Conservation (phyloP, 257 asterid species). For the Paulownia fortunei region DNA sequence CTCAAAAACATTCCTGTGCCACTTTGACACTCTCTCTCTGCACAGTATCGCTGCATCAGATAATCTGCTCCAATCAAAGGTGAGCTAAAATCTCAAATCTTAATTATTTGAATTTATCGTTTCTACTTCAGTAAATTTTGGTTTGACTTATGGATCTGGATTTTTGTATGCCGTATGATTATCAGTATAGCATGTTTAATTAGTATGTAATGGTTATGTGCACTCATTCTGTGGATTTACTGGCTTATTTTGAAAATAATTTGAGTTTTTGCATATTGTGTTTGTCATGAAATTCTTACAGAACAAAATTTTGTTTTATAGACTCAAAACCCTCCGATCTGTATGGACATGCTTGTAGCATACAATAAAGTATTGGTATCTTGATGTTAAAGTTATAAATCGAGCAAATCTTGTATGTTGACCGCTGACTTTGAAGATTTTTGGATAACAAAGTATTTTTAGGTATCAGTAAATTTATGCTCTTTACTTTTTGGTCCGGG, state of each 20-base stretch:
- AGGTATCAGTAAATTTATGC: neutral
- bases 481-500: neutral
- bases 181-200: neutral
- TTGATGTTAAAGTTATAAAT: neutral
- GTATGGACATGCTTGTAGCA: neutral
- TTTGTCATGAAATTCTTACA: neutral
- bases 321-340: constrained; percentile 8
- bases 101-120: neutral
- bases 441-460: neutral
- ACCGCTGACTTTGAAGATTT: neutral
- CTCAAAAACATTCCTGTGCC: too few species aligned
- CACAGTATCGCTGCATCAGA: too few species aligned
- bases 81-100: neutral
- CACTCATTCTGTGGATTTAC: neutral
- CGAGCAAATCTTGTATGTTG: neutral
- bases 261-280: neutral
- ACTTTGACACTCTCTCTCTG: constrained; percentile 8
- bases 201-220: neutral
- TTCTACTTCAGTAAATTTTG: neutral
- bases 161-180: too few species aligned
- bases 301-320: neutral
- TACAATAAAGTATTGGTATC: neutral
- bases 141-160: constrained; percentile 21
- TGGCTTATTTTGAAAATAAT: constrained; percentile 6
- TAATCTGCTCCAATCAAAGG: too few species aligned